Evolutionary conservation across 306 rosid species (phyloP), one percentile per base, ranked within the genome.

Genomic region (Quercus robur): DNA sequence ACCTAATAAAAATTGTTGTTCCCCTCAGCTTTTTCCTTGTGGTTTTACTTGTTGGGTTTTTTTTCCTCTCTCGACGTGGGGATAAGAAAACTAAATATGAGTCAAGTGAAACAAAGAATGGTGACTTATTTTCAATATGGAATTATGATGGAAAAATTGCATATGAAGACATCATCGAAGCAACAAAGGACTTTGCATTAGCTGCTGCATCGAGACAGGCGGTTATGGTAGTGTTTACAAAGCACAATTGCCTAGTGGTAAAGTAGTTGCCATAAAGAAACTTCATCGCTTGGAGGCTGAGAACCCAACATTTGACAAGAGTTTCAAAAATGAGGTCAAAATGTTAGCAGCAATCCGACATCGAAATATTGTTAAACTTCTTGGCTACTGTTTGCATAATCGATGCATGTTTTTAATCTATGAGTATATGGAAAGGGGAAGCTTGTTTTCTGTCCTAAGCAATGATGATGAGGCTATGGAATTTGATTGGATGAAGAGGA

Each of bases 401-500:
- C 46, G 30, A 0, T 71, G 75, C 71, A 82, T 63, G 81, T 82
- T 82, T 72, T 41, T 82, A 4, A 19, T 77, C 0, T 82, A 72
- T 18, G 64, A 82, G 63, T 82, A 82, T 38, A 41, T 77, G 75
- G 82, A 77, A 82, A 41, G 35, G 38, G 75, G 82, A 14, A 77
- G 82, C 64, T 58, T 82, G 10, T 72, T 72, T 14, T 41, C 5
- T 44, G 35, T 20, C 33, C 33, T 82, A 31, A 56, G 2, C 15
- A 30, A 8, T 4, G 64, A 77, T 17, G 44, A 19, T 5, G 75
- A 82, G 72, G 85, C 78, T 64, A 0, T 63, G 6, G 78, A 77
- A 17, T 18, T 82, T 2, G 25, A 56, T 56, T 77, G 81, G 81
- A 38, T 63, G 18, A 72, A 72, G 6, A 82, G 75, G 63, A 44